phyloP scores from a whole-genome alignment of 805 yeast species.

The Kockiozyma suomiensis region DNA sequence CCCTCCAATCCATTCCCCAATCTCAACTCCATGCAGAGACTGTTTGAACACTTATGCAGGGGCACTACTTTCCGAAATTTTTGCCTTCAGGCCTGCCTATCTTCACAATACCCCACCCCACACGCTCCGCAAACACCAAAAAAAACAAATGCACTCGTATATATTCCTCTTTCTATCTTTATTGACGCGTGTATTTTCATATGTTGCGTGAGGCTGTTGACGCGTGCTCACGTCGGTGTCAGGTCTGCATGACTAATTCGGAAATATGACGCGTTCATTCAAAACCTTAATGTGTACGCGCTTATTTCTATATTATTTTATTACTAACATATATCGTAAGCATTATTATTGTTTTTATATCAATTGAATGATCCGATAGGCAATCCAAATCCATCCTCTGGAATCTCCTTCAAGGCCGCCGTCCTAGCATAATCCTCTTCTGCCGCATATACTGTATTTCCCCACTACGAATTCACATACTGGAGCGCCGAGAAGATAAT shows the following conservation, averaged over 20 bases:
- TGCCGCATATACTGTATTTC: conserved; percentile 45
- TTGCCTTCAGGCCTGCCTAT: too few relatives aligned
- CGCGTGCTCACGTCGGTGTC: not conserved
- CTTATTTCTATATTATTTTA: not conserved
- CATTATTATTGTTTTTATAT: not conserved
- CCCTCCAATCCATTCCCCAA: not conserved
- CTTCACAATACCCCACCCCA: too few relatives aligned
- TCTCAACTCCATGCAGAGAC: not conserved
- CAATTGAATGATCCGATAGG: conserved; percentile 1
- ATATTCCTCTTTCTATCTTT: not conserved
- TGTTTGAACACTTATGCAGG: not conserved
- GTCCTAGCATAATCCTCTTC: conserved; percentile 23
- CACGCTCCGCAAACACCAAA: not conserved
- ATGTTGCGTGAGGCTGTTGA: not conserved
- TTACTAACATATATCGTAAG: not conserved
- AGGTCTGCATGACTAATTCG: not conserved
- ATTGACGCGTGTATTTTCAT: not conserved
- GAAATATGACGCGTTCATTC: conserved; percentile 4
- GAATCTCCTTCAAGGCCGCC: conserved; percentile 19
- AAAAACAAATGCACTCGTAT: not conserved
- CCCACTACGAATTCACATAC: conserved; percentile 59
- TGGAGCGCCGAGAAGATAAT: conserved; percentile 54
- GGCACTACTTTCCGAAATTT: not conserved
- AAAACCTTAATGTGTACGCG: conserved; percentile 2
- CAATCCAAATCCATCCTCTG: conserved; percentile 15